phyloP scores from a whole-genome alignment of 2,329 filamentous ascomycete genomes.

The Diaporthe nobilis region DNA sequence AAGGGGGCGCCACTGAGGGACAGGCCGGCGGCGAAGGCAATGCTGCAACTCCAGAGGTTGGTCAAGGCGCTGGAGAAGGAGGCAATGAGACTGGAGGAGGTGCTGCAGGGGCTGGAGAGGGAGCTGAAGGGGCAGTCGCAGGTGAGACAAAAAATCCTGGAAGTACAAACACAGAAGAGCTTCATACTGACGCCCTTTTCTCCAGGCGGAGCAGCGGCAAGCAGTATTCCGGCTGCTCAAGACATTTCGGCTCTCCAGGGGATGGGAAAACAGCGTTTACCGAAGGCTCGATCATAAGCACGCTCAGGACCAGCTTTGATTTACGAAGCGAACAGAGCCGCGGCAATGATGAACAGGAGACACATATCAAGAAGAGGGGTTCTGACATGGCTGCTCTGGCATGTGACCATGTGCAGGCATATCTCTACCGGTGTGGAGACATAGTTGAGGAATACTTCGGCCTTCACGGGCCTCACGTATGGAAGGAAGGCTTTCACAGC shows the following conservation, averaged over 20 bases:
- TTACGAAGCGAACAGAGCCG: not conserved
- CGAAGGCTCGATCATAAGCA: constrained; percentile 12
- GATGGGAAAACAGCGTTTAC: constrained; percentile 33
- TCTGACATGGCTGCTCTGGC: constrained; percentile 1
- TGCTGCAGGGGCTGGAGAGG: not conserved
- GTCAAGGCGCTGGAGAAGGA: not conserved
- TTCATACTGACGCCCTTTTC: not conserved
- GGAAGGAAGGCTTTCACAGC: not conserved
- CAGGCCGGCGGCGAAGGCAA: not conserved
- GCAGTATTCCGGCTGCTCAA: not conserved
- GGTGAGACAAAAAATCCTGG: not conserved
- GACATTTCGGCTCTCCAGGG: constrained; percentile 24
- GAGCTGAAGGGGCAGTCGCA: not conserved
- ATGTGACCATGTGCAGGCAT: not conserved
- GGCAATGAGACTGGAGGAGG: not conserved
- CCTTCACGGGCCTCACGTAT: not conserved
- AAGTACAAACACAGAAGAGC: not conserved
- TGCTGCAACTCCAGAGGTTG: not conserved
- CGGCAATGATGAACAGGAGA: not conserved
- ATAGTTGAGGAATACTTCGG: not conserved
- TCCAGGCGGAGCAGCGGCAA: not conserved
- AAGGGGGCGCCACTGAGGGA: too few relatives aligned
- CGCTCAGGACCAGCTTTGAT: not conserved
- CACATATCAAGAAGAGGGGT: not conserved
- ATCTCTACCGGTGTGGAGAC: not conserved